A percentile compares a stretch with the other conserved stretches of the same genome.
phyloP scores from a whole-genome alignment of 164 flowering plant species.

The Cinnamomum micranthum region DNA sequence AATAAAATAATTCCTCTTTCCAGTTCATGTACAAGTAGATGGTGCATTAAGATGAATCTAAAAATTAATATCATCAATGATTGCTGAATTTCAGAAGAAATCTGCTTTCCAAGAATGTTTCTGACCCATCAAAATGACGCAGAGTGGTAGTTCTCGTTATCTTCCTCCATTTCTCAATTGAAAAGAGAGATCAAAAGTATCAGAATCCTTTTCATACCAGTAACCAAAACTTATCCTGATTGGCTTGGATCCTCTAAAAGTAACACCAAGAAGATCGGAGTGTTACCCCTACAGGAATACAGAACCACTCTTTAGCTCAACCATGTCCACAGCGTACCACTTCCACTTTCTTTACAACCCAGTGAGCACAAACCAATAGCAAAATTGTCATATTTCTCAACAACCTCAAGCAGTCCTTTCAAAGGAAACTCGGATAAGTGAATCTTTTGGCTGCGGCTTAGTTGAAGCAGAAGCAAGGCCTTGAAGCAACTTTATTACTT shows the following conservation, averaged over 20 bases:
- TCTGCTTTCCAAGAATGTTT: not conserved
- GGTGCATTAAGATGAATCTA: conserved; percentile 2
- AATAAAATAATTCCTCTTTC: conserved; percentile 3
- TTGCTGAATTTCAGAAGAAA: not conserved
- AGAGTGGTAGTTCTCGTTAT: not conserved
- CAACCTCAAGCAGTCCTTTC: conserved; percentile 9
- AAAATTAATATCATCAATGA: not conserved
- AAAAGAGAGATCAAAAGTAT: not conserved
- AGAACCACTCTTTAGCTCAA: not conserved
- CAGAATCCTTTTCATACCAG: not conserved
- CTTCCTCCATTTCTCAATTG: not conserved
- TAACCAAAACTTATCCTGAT: not conserved
- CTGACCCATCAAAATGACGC: not conserved
- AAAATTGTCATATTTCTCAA: not conserved
- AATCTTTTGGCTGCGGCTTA: not conserved
- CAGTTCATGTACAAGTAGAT: conserved; percentile 8
- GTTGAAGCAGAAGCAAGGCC: conserved; percentile 11
- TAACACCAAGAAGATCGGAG: not conserved
- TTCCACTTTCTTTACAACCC: not conserved
- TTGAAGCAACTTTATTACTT: conserved; percentile 12
- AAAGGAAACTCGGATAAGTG: conserved; percentile 6
- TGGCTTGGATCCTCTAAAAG: not conserved
- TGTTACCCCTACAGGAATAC: not conserved
- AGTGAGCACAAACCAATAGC: not conserved
- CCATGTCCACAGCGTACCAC: not conserved